These are phyloP conservation scores for Diutina sp. DNA, from an alignment of 1,139 yeast genomes.

Conservation along the genomic window DNA sequence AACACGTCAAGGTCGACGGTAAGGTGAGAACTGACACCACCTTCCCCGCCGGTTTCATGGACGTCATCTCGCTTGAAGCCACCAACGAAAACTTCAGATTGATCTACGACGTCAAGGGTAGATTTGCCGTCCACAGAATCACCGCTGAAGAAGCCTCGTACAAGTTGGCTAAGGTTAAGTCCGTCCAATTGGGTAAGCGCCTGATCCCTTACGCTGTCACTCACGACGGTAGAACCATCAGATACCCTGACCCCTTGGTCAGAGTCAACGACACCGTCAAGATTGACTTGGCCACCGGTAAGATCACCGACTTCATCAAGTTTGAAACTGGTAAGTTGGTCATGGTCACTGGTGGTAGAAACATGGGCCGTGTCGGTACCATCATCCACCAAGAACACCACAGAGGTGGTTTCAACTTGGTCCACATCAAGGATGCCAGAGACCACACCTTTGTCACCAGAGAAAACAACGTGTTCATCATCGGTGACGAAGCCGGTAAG, in stretches of 20 bases:
- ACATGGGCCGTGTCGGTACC: conserved; percentile 99
- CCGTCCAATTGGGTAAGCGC: conserved; percentile 95
- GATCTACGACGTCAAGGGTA: conserved; percentile 95
- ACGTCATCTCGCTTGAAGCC: conserved; percentile 91
- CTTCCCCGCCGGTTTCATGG: conserved; percentile 99
- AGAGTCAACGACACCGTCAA: conserved; percentile 96
- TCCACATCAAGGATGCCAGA: conserved; percentile 93
- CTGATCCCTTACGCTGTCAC: conserved; percentile 97
- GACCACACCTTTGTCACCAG: conserved; percentile 98
- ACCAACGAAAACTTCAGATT: conserved; percentile 99
- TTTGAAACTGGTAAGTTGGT: conserved; percentile 93
- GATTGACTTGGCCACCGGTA: conserved; percentile 92
- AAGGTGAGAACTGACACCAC: conserved; percentile 98
- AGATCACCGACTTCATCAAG: conserved; percentile 82
- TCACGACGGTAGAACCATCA: conserved; percentile 98
- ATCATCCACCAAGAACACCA: conserved; percentile 97
- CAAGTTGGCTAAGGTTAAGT: conserved; percentile 96
- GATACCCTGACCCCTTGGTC: conserved; percentile 97
- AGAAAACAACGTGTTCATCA: conserved; percentile 90
- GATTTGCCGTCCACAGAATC: conserved; percentile 98
- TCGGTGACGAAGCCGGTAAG: conserved; percentile 91
- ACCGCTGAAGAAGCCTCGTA: conserved; percentile 96
- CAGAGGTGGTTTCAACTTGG: conserved; percentile 99
- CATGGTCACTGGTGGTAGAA: conserved; percentile 99
- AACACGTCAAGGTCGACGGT: conserved; percentile 98